Conservation (phyloP, 371 early-diverging fungal species). For the Syncephalis fuscata region DNA sequence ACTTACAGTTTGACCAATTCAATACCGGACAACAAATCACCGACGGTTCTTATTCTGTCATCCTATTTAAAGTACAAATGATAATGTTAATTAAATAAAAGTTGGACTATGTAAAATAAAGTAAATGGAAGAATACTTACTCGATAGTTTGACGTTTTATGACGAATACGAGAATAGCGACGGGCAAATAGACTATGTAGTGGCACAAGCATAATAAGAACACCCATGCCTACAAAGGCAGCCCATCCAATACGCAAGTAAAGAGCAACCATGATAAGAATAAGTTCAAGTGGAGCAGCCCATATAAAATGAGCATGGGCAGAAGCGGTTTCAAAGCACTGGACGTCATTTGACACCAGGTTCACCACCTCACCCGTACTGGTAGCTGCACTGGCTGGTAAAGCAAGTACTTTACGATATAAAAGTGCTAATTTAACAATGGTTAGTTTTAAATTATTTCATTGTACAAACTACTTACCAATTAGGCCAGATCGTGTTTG, state of each 20-base stretch:
- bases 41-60: constrained; percentile 34
- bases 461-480: not conserved
- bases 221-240: constrained; percentile 37
- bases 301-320: constrained; percentile 12
- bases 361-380: constrained; percentile 18
- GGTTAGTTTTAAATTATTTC: not conserved
- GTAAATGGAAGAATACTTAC: too few species aligned
- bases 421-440: constrained; percentile 7
- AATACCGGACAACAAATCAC: constrained; percentile 32
- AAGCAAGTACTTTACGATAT: constrained; percentile 18
- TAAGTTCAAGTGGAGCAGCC: constrained; percentile 14
- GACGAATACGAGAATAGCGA: constrained; percentile 15
- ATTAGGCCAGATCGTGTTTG: constrained; percentile 14
- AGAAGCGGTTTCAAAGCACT: constrained; percentile 15
- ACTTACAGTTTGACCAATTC: constrained; percentile 16
- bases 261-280: constrained; percentile 31
- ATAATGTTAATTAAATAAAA: too few species aligned
- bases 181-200: constrained; percentile 15
- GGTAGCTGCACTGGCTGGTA: constrained; percentile 14
- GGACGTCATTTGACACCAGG: constrained; percentile 20
- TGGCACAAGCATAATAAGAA: constrained; percentile 24
- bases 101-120: too few species aligned
- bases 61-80: too few species aligned
- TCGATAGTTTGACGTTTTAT: constrained; percentile 33
- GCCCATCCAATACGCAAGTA: constrained; percentile 34